These are phyloP conservation scores for Trichosporon sp. DNA, from an alignment of 1,284 basidiomycete genomes.

Conservation along the genomic window DNA sequence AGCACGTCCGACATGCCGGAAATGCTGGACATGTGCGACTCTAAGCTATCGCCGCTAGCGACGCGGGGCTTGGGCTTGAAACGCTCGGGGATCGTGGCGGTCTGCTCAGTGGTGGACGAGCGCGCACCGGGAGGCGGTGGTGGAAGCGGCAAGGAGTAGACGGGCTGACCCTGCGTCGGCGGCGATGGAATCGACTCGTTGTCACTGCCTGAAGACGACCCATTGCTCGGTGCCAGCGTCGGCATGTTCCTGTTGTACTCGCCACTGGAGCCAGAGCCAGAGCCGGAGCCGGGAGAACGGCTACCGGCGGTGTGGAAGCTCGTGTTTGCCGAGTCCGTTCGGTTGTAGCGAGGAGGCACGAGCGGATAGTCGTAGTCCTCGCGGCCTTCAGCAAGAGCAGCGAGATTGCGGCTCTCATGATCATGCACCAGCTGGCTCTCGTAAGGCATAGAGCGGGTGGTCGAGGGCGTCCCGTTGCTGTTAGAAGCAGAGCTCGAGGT, in stretches of 20 bases:
- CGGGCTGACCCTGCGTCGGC: slow-evolving; percentile 4
- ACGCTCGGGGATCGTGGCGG: slow-evolving; percentile 7
- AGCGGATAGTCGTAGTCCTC: slow-evolving; percentile 6
- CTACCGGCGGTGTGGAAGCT: slow-evolving; percentile 11
- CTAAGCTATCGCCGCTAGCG: slow-evolving; percentile 3
- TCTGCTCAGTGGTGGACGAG: not conserved
- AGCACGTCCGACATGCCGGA: slow-evolving; percentile 21
- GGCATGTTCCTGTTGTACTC: slow-evolving; percentile 1
- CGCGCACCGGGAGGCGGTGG: not conserved
- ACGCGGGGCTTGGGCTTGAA: slow-evolving; percentile 11
- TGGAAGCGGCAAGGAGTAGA: slow-evolving; percentile 10
- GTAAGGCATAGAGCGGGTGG: not conserved
- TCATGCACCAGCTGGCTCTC: not conserved
- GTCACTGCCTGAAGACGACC: slow-evolving; percentile 2
- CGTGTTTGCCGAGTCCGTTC: not conserved
- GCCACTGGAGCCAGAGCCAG: not conserved
- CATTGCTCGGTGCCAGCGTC: slow-evolving; percentile 2
- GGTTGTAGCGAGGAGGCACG: not conserved
- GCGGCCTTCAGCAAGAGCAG: not conserved
- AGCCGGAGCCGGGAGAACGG: not conserved
- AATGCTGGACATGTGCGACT: slow-evolving; percentile 12
- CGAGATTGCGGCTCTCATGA: slow-evolving; percentile 7
- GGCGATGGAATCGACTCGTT: slow-evolving; percentile 8
- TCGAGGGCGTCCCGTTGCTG: not conserved
- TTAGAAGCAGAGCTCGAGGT: not conserved